Conservation (phyloP, 1,139 yeast species). For the Diutina neorugosa region DNA sequence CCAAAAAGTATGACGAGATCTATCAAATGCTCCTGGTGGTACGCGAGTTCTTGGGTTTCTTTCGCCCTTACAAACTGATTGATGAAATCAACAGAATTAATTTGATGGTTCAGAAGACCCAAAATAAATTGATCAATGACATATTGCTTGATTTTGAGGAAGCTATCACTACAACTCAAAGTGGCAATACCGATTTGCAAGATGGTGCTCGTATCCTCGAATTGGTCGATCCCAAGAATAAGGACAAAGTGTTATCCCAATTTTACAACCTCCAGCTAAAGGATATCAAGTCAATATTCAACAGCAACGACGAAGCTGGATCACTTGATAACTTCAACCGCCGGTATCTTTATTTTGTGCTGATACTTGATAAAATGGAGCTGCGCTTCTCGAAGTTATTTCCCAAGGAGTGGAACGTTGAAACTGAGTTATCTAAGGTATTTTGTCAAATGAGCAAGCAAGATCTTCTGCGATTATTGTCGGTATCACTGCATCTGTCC, state of each 20-base stretch:
- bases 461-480: constrained; percentile 29
- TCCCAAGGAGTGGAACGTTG: constrained; percentile 64
- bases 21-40: constrained; percentile 63
- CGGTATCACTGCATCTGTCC: constrained; percentile 5
- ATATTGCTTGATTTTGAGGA: constrained; percentile 66
- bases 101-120: constrained; percentile 49
- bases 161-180: constrained; percentile 14
- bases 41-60: constrained; percentile 62
- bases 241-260: constrained; percentile 59
- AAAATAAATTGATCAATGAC: constrained; percentile 55
- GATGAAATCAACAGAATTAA: constrained; percentile 68
- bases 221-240: constrained; percentile 46
- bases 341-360: constrained; percentile 70
- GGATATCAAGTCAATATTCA: constrained; percentile 68
- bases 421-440: constrained; percentile 41
- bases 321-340: constrained; percentile 76
- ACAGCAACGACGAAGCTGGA: constrained; percentile 82
- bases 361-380: constrained; percentile 51
- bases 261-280: constrained; percentile 57
- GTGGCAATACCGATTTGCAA: constrained; percentile 20
- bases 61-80: constrained; percentile 74
- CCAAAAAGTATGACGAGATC: constrained; percentile 51
- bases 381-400: constrained; percentile 42
- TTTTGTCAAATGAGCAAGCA: constrained; percentile 63
- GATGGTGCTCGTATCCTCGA: constrained; percentile 70